Percentiles rank a stretch among this genome's conserved stretches.
phyloP scores from a whole-genome alignment of 495 filamentous ascomycete genomes.

The Gamarada debralockiae region DNA sequence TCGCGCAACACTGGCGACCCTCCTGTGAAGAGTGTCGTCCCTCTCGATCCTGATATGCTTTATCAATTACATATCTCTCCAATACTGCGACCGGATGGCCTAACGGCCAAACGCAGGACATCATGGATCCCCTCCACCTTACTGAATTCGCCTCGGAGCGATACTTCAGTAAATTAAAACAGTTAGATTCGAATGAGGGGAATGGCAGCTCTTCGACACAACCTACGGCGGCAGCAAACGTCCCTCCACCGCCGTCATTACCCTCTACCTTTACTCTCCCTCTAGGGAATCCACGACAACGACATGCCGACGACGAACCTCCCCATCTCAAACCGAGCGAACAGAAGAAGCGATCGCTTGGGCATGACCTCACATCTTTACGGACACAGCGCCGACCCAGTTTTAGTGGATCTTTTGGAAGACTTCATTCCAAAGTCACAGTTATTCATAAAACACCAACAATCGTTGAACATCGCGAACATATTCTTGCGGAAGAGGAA shows the following conservation, averaged over 20 bases:
- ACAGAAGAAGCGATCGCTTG: slow-evolving; percentile 26
- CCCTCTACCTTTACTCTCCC: slow-evolving; percentile 22
- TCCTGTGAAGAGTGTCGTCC: slow-evolving; percentile 15
- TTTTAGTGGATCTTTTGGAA: slow-evolving; percentile 24
- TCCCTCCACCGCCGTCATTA: slow-evolving; percentile 7
- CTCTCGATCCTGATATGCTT: slow-evolving; percentile 21
- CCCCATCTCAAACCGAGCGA: slow-evolving; percentile 17
- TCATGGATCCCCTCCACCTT: slow-evolving; percentile 50
- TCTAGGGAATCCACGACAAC: slow-evolving; percentile 20
- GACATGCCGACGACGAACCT: slow-evolving; percentile 12
- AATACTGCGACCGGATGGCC: slow-evolving; percentile 25
- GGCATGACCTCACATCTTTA: slow-evolving; percentile 22
- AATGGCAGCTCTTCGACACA: slow-evolving; percentile 5
- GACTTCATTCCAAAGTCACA: slow-evolving; percentile 23
- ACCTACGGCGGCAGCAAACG: not conserved
- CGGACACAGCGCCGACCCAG: slow-evolving; percentile 25
- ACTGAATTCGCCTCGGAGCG: slow-evolving; percentile 56
- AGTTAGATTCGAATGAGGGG: slow-evolving; percentile 15
- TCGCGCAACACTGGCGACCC: slow-evolving; percentile 34
- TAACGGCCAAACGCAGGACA: slow-evolving; percentile 26
- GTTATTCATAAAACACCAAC: slow-evolving; percentile 19
- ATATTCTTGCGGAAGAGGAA: slow-evolving; percentile 19
- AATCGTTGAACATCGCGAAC: slow-evolving; percentile 19
- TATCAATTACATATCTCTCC: slow-evolving; percentile 12
- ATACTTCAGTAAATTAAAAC: slow-evolving; percentile 46